phyloP scores from a whole-genome alignment of 1,139 yeast genomes.

The Tardiomyces depauwii region DNA sequence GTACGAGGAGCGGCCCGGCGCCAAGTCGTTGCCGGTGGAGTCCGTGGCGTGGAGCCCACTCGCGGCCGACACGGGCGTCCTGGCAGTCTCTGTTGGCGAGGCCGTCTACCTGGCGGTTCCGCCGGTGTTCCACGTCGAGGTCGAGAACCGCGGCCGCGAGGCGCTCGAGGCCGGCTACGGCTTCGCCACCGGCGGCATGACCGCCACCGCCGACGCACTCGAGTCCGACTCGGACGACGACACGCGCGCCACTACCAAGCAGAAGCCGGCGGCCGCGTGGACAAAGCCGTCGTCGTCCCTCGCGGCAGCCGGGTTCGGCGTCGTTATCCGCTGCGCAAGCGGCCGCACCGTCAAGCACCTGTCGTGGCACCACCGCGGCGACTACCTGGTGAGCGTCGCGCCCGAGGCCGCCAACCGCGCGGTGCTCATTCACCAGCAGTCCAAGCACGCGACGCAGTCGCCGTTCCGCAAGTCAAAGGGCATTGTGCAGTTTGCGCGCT shows the following conservation, averaged over 20 bases:
- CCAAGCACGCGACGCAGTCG: conserved; percentile 93
- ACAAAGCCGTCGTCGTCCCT: conserved; percentile 62
- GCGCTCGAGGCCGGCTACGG: conserved; percentile 90
- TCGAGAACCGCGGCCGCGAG: conserved; percentile 71
- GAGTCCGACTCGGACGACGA: conserved; percentile 25
- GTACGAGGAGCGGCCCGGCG: conserved; percentile 27
- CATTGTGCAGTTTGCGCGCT: conserved; percentile 87
- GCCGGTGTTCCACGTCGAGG: conserved; percentile 79
- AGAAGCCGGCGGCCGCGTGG: conserved; percentile 71
- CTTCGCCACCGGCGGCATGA: conserved; percentile 49
- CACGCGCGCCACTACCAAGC: conserved; percentile 29
- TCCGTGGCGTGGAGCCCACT: conserved; percentile 88
- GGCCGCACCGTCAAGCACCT: conserved; percentile 64
- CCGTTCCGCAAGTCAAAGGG: conserved; percentile 94
- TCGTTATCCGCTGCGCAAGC: conserved; percentile 49
- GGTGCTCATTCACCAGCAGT: conserved; percentile 85
- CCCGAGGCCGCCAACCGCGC: conserved; percentile 86
- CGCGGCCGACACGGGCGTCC: conserved; percentile 46
- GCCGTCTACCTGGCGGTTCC: conserved; percentile 71
- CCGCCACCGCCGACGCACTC: conserved; percentile 19
- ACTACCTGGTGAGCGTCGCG: conserved; percentile 86
- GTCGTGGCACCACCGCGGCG: conserved; percentile 97
- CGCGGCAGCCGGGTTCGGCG: conserved; percentile 56
- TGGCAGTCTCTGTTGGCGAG: conserved; percentile 82
- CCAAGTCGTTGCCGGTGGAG: conserved; percentile 64